phyloP scores from a whole-genome alignment of 1,284 basidiomycete genomes.

The Cerrena zonata region DNA sequence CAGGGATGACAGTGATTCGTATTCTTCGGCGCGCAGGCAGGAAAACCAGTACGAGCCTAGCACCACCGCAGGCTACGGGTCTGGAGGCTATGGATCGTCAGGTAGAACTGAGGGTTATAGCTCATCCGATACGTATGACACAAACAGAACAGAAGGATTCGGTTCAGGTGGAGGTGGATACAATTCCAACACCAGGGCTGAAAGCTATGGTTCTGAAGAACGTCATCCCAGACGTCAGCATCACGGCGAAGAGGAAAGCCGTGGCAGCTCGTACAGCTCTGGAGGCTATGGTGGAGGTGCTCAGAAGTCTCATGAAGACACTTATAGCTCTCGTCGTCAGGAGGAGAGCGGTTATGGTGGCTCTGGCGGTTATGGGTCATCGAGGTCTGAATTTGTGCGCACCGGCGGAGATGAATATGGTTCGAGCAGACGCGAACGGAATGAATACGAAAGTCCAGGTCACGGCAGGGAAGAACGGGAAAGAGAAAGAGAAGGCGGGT shows the following conservation, averaged over 20 bases:
- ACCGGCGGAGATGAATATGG: conserved; percentile 4
- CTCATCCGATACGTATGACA: conserved; percentile 8
- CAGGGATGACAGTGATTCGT: background rate
- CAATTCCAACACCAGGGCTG: background rate
- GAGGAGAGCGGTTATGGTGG: conserved; percentile 6
- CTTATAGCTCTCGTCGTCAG: conserved; percentile 7
- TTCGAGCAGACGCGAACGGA: background rate
- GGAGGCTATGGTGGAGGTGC: conserved; percentile 4
- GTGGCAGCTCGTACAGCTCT: conserved; percentile 1
- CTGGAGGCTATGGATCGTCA: background rate
- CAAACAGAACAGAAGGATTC: conserved; percentile 2
- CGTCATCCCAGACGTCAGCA: background rate
- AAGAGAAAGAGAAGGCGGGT: too few species aligned
- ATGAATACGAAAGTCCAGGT: background rate
- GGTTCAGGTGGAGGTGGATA: conserved; percentile 3
- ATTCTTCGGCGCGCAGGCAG: conserved; percentile 1
- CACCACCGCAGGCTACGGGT: conserved; percentile 1
- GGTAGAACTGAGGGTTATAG: background rate
- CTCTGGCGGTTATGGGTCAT: background rate
- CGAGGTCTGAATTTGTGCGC: conserved; percentile 3
- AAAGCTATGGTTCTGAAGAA: conserved; percentile 4
- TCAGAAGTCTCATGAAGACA: background rate
- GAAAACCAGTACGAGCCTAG: background rate
- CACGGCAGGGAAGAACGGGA: background rate
- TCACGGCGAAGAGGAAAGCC: conserved; percentile 3